These are phyloP conservation scores for Lenwebbia sp. DNA, from an alignment of 345 rosid genomes.

Conservation along the genomic window DNA sequence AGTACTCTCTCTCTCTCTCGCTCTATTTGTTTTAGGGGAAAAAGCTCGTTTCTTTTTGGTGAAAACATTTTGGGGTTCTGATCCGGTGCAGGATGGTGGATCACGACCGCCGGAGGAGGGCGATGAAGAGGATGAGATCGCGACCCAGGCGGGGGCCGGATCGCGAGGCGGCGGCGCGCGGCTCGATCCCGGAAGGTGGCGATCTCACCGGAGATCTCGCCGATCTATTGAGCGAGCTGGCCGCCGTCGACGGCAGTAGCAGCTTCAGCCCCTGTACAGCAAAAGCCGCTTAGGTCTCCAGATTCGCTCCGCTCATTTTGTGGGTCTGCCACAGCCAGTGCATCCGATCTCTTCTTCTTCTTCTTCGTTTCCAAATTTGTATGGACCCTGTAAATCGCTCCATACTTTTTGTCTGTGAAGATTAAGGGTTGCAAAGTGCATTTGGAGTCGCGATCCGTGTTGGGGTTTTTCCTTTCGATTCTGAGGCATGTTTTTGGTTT, in stretches of 20 bases:
- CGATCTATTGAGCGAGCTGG: neutral
- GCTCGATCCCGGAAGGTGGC: neutral
- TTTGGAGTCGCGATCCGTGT: neutral
- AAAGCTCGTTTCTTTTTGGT: neutral
- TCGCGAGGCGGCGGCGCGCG: neutral
- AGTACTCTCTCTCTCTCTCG: neutral
- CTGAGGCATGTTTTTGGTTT: neutral
- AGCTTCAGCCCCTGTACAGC: neutral
- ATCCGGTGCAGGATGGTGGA: conserved; percentile 5
- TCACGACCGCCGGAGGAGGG: conserved; percentile 13
- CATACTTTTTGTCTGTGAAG: neutral
- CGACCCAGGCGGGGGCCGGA: neutral
- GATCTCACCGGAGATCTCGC: neutral
- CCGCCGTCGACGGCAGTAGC: neutral
- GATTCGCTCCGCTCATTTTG: neutral
- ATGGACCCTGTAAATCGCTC: neutral
- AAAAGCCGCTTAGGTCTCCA: conserved; percentile 2
- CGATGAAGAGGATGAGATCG: conserved; percentile 1
- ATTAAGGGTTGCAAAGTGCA: neutral
- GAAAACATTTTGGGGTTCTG: neutral
- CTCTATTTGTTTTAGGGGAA: neutral
- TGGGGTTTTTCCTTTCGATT: neutral
- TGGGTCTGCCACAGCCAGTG: neutral
- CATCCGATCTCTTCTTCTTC: neutral
- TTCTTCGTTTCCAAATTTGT: neutral